These are phyloP conservation scores for Penicillium coprophilum DNA, from an alignment of 495 filamentous ascomycete species.

Conservation along the genomic window DNA sequence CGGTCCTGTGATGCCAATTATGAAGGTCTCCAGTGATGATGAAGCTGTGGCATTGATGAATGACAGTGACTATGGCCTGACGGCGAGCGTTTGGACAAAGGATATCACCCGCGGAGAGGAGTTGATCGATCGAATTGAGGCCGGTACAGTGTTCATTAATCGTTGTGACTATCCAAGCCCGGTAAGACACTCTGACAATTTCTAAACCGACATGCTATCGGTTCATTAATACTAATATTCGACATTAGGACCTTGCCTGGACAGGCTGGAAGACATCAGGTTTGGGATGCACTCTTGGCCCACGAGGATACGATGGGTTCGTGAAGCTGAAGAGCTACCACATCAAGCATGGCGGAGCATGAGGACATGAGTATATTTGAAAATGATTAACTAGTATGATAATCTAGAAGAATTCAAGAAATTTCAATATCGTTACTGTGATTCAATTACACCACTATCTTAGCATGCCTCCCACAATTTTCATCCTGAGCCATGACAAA, in stretches of 20 bases:
- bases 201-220: neutral
- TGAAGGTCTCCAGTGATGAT: conserved; percentile 81
- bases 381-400: neutral
- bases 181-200: conserved; percentile 53
- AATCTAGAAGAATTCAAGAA: neutral
- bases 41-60: conserved; percentile 91
- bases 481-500: neutral
- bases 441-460: neutral
- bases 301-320: conserved; percentile 91
- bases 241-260: conserved; percentile 86
- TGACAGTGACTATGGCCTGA: conserved; percentile 90
- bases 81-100: conserved; percentile 98
- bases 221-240: conserved; percentile 17
- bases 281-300: conserved; percentile 84
- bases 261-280: conserved; percentile 97
- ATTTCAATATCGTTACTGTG: neutral
- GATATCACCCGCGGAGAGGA: conserved; percentile 74
- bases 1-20: conserved; percentile 89
- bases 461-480: neutral
- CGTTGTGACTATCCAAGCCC: conserved; percentile 90
- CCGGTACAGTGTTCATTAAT: conserved; percentile 96
- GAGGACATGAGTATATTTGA: neutral
- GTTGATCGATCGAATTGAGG: conserved; percentile 78
- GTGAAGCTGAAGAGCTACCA: conserved; percentile 96
- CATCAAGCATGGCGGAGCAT: conserved; percentile 61